Conservation (phyloP, 345 rosid genomes). For the Eucalyptus fibrosa region DNA sequence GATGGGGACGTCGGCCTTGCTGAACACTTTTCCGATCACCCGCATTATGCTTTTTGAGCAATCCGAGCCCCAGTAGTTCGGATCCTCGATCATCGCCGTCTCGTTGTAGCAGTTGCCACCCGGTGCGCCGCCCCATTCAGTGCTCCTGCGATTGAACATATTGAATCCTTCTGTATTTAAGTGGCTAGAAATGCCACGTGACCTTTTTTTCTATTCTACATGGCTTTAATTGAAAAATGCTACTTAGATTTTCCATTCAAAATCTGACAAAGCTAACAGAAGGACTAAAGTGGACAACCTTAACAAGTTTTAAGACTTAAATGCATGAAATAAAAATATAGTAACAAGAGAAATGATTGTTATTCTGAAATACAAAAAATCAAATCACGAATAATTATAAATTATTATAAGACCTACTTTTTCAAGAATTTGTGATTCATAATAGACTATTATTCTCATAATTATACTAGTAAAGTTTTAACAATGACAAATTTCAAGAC, state of each 20-base stretch:
- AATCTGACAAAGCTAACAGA: neutral
- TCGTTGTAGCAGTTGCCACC: constrained; percentile 86
- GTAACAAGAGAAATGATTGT: too few relatives aligned
- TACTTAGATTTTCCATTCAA: neutral
- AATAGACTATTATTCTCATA: fast-evolving
- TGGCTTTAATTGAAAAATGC: neutral
- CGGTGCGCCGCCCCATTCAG: constrained; percentile 72
- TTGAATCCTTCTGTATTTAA: neutral
- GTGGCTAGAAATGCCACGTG: neutral
- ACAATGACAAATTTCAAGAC: neutral
- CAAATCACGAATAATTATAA: too few relatives aligned
- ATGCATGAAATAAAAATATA: neutral
- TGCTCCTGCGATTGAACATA: constrained; percentile 34
- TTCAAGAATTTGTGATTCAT: too few relatives aligned
- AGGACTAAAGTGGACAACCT: neutral
- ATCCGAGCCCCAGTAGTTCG: constrained; percentile 82
- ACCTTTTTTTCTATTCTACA: neutral
- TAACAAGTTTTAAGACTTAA: neutral
- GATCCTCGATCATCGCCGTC: constrained; percentile 42
- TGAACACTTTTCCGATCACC: constrained; percentile 24
- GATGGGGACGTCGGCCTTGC: constrained; percentile 36
- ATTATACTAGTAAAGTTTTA: too few relatives aligned
- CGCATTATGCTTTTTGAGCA: constrained; percentile 55
- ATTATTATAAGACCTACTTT: fast-evolving
- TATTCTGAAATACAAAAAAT: fast-evolving